Evolutionary conservation across 1,284 basidiomycete species (phyloP).

Genomic region (Leccinum pachyderme): DNA sequence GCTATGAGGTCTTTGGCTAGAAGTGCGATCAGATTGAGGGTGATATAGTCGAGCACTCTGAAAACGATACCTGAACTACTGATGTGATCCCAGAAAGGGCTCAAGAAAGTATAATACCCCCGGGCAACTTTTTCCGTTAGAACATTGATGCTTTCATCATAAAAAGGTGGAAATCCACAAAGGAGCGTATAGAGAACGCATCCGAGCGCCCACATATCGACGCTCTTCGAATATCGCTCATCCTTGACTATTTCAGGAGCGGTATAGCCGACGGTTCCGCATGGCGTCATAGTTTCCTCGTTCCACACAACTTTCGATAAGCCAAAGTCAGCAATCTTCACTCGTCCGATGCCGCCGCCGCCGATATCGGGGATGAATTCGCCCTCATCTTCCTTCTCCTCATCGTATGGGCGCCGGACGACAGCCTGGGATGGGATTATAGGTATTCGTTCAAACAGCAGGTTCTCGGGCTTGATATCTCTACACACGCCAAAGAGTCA

Average conservation of each 20-base stretch:
- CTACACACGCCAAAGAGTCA: slow-evolving; percentile 9
- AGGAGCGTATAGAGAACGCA: slow-evolving; percentile 98
- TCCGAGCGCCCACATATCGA: slow-evolving; percentile 99
- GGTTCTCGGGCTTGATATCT: slow-evolving; percentile 99
- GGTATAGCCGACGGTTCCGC: slow-evolving; percentile 98
- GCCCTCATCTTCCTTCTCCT: slow-evolving; percentile 98
- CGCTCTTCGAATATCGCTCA: slow-evolving; percentile 96
- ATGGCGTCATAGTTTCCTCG: slow-evolving; percentile 98
- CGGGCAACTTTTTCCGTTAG: slow-evolving; percentile 98
- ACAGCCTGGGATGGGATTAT: slow-evolving; percentile 85
- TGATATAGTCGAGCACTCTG: neutral
- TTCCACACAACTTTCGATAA: slow-evolving; percentile 99
- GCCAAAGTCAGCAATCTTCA: slow-evolving; percentile 99
- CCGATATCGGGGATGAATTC: slow-evolving; percentile 91
- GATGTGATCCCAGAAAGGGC: slow-evolving; percentile 99
- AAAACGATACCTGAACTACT: slow-evolving; percentile 63
- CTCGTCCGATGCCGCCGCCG: slow-evolving; percentile 94
- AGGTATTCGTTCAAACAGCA: slow-evolving; percentile 93
- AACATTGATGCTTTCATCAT: slow-evolving; percentile 98
- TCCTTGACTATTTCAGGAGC: slow-evolving; percentile 99
- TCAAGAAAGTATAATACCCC: slow-evolving; percentile 97
- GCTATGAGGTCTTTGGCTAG: slow-evolving; percentile 94
- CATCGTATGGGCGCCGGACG: slow-evolving; percentile 87
- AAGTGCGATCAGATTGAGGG: slow-evolving; percentile 14
- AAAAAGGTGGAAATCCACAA: slow-evolving; percentile 99